phyloP scores from a whole-genome alignment of 2,329 filamentous ascomycete species.

The Aspergillus bombycis region DNA sequence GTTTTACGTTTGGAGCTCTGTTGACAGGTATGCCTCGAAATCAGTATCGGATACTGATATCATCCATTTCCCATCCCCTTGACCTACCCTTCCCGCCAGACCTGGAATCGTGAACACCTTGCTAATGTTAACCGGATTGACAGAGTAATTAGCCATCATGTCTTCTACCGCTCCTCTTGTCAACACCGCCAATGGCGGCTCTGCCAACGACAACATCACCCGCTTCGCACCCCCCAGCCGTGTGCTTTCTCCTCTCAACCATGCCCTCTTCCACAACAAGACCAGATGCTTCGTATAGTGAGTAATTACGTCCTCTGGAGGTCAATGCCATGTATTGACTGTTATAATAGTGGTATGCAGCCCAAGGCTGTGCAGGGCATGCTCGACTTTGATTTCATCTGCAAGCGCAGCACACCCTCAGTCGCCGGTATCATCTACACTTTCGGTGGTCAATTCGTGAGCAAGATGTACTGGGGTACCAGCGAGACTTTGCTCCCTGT shows the following conservation, averaged over 20 bases:
- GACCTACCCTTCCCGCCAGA: background rate
- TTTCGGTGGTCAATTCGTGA: conserved; percentile 99
- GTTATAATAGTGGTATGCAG: conserved; percentile 74
- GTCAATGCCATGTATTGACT: conserved; percentile 16
- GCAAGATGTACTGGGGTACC: conserved; percentile 99
- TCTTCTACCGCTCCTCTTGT: conserved; percentile 55
- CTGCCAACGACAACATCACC: conserved; percentile 98
- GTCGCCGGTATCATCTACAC: conserved; percentile 99
- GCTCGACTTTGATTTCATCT: conserved; percentile 99
- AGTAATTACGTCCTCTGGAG: conserved; percentile 37
- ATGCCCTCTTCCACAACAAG: conserved; percentile 98
- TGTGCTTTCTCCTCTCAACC: conserved; percentile 83
- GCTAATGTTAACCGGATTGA: conserved; percentile 14
- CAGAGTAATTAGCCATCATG: conserved; percentile 52
- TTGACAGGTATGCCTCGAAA: conserved; percentile 23
- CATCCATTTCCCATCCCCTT: background rate
- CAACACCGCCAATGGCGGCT: conserved; percentile 55
- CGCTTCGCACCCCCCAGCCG: conserved; percentile 93
- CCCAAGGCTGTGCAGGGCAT: conserved; percentile 88
- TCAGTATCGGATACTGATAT: background rate
- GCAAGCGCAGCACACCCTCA: conserved; percentile 95
- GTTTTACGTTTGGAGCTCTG: conserved; percentile 22
- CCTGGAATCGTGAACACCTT: background rate
- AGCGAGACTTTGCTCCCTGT: conserved; percentile 98
- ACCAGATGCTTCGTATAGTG: conserved; percentile 99